Percentiles rank a stretch among this genome's conserved stretches.
phyloP scores from a whole-genome alignment of 129 eudicot genomes.

The Glebionis coronaria region DNA sequence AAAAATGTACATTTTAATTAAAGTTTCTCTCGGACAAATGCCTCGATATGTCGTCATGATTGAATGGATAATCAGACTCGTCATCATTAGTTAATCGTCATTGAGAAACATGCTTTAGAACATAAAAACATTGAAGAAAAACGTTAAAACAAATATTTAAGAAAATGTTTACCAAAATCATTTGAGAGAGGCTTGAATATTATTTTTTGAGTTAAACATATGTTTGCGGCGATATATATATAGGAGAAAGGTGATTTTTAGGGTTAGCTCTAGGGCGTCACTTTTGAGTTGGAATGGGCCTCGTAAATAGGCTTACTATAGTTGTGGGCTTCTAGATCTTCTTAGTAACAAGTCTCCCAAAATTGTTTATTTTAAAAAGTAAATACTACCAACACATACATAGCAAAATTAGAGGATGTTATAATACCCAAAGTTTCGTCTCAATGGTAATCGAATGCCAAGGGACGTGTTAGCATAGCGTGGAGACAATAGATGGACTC shows the following conservation, averaged over 20 bases:
- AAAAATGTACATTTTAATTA: background rate
- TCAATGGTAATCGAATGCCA: too few species aligned
- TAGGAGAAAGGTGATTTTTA: background rate
- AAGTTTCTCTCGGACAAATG: slow-evolving; percentile 56
- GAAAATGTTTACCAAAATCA: background rate
- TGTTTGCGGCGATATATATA: slow-evolving; percentile 8
- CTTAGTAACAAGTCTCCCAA: too few species aligned
- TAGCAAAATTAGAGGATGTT: too few species aligned
- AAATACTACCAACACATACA: too few species aligned
- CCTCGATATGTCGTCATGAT: slow-evolving; percentile 58
- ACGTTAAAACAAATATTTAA: background rate
- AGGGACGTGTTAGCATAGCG: too few species aligned
- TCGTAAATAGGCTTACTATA: too few species aligned
- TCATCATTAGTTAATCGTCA: slow-evolving; percentile 48
- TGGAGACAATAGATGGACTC: too few species aligned
- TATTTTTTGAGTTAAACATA: background rate
- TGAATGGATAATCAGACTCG: slow-evolving; percentile 63
- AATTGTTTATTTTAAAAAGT: too few species aligned
- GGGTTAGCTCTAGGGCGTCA: background rate
- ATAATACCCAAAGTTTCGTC: too few species aligned
- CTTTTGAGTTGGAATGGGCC: too few species aligned
- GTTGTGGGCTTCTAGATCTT: too few species aligned
- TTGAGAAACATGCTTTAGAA: slow-evolving; percentile 26
- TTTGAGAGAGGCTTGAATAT: background rate
- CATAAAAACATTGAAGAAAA: background rate